These are phyloP conservation scores for Toxicodendron radicans DNA, from an alignment of 345 rosid genomes.

Conservation along the genomic window DNA sequence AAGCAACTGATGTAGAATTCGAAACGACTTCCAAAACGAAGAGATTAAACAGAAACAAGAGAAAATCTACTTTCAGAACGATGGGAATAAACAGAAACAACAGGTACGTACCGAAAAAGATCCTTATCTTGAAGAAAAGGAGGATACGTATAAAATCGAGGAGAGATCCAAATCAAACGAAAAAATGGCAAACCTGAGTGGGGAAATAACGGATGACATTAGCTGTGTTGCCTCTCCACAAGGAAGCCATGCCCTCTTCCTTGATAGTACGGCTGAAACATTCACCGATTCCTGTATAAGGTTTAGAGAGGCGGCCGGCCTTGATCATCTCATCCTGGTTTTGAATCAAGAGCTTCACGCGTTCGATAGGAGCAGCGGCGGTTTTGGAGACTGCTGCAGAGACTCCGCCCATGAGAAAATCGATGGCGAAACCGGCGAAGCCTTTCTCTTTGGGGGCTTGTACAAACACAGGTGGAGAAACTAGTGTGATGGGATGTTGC, in stretches of 20 bases:
- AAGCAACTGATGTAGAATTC: no score
- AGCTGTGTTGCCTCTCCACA: conserved; percentile 58
- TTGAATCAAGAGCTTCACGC: conserved; percentile 50
- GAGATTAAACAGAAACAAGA: no score
- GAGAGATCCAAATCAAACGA: background rate
- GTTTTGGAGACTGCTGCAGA: conserved; percentile 54
- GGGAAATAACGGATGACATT: conserved; percentile 52
- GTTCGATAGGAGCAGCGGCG: conserved; percentile 54
- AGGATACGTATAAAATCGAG: no score
- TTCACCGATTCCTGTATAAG: conserved; percentile 44
- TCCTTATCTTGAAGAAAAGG: no score
- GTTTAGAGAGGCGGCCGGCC: conserved; percentile 43
- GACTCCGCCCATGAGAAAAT: conserved; percentile 53
- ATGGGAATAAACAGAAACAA: no score
- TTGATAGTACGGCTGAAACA: conserved; percentile 39
- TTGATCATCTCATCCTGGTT: conserved; percentile 54
- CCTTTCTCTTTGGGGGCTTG: conserved; percentile 43
- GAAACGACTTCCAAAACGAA: no score
- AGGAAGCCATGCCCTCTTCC: conserved; percentile 38
- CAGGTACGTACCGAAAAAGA: no score
- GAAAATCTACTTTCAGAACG: no score
- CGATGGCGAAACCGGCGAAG: conserved; percentile 24
- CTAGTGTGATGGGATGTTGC: conserved; percentile 12
- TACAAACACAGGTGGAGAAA: conserved; percentile 23
- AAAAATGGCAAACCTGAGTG: conserved; percentile 35